These are phyloP conservation scores for Chlamydomonas applanata DNA, from an alignment of 139 green algal species.

Conservation along the genomic window DNA sequence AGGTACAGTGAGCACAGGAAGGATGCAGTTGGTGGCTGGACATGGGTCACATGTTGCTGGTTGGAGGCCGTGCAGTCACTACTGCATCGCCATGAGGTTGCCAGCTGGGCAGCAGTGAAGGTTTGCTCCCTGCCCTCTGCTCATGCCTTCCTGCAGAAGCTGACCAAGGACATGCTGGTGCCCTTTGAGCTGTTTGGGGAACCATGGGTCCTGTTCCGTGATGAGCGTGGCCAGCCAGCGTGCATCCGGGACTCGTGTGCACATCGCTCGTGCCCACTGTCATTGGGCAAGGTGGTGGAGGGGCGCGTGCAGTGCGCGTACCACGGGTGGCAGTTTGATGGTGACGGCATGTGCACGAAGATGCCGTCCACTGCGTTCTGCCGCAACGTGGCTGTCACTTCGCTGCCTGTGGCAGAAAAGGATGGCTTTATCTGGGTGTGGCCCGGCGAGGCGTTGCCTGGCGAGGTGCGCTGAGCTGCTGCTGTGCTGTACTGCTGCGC, in stretches of 20 bases:
- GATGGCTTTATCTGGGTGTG: conserved; percentile 96
- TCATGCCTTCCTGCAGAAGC: conserved; percentile 14
- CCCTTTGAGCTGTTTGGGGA: conserved; percentile 94
- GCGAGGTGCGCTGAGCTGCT: conserved; percentile 20
- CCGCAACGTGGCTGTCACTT: conserved; percentile 67
- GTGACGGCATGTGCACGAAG: conserved; percentile 76
- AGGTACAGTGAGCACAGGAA: too few species aligned
- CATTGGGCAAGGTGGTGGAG: conserved; percentile 70
- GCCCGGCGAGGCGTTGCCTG: conserved; percentile 60
- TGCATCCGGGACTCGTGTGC: conserved; percentile 92
- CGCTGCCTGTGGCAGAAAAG: conserved; percentile 78
- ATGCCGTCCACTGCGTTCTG: conserved; percentile 88
- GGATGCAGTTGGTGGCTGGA: too few species aligned
- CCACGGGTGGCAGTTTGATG: conserved; percentile 84
- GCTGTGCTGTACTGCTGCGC: too few species aligned
- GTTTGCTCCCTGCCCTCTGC: not conserved
- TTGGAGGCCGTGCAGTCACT: too few species aligned
- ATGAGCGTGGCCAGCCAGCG: conserved; percentile 54
- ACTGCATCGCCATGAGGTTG: too few species aligned
- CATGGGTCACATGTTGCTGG: too few species aligned
- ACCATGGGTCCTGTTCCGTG: conserved; percentile 94
- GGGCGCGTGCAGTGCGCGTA: conserved; percentile 86
- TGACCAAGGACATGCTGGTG: conserved; percentile 51
- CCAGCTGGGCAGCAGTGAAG: too few species aligned
- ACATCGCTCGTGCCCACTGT: conserved; percentile 93